phyloP scores from a whole-genome alignment of 2,329 filamentous ascomycete genomes.

The Claviceps sp. region DNA sequence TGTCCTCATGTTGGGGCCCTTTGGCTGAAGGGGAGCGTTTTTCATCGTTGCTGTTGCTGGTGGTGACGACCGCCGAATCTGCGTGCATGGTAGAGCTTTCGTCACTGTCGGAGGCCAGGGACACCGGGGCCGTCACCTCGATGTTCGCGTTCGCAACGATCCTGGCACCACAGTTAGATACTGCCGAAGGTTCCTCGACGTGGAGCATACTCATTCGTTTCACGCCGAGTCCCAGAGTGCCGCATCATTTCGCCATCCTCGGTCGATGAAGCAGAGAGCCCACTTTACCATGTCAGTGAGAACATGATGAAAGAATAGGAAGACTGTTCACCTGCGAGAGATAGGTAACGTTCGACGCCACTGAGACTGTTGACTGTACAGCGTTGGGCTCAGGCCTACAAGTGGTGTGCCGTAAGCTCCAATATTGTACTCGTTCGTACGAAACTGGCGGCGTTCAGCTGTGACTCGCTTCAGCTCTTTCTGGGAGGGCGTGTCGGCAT shows the following conservation, averaged over 20 bases:
- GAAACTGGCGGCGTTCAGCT: slow-evolving; percentile 86
- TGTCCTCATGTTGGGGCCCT: slow-evolving; percentile 23
- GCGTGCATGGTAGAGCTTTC: slow-evolving; percentile 42
- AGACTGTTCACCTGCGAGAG: slow-evolving; percentile 18
- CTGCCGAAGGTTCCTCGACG: slow-evolving; percentile 11
- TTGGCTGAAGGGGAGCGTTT: slow-evolving; percentile 36
- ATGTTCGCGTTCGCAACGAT: slow-evolving; percentile 26
- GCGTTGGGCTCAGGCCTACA: slow-evolving; percentile 36
- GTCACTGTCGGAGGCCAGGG: slow-evolving; percentile 35
- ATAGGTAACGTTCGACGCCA: slow-evolving; percentile 21
- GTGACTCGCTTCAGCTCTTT: slow-evolving; percentile 96
- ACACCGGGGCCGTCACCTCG: slow-evolving; percentile 24
- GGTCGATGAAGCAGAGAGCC: slow-evolving; percentile 16
- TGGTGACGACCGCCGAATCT: slow-evolving; percentile 28
- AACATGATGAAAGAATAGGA: neutral
- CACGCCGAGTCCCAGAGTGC: slow-evolving; percentile 19
- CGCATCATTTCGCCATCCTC: slow-evolving; percentile 16
- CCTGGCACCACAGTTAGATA: slow-evolving; percentile 23
- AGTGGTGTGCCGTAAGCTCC: slow-evolving; percentile 52
- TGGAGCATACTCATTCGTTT: slow-evolving; percentile 23
- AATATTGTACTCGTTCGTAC: slow-evolving; percentile 87
- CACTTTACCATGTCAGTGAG: slow-evolving; percentile 9
- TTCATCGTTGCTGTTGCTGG: slow-evolving; percentile 24
- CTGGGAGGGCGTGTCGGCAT: slow-evolving; percentile 91
- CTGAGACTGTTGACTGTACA: slow-evolving; percentile 24